phyloP scores from a whole-genome alignment of 1,139 yeast genomes.

The Arxiozyma telluris region DNA sequence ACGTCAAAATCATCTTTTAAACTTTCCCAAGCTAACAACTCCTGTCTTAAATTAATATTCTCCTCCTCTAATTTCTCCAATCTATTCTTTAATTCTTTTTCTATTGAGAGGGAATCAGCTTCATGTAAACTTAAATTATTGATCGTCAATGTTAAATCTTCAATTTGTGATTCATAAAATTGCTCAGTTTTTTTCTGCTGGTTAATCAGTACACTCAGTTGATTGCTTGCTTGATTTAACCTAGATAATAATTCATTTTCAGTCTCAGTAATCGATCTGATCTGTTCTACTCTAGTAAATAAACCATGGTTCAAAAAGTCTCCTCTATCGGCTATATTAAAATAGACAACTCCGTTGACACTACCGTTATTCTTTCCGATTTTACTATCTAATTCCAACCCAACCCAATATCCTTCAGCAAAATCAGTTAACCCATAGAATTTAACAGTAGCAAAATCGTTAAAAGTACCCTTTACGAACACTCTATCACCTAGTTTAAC shows the following conservation, averaged over 20 bases:
- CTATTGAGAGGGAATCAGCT: constrained; percentile 41
- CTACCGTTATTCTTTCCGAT: constrained; percentile 76
- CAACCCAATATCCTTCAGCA: constrained; percentile 68
- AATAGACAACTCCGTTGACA: constrained; percentile 56
- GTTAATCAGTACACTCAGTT: background rate
- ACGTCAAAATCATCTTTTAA: constrained; percentile 20
- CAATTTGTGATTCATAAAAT: constrained; percentile 14
- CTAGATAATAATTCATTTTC: background rate
- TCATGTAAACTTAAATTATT: constrained; percentile 49
- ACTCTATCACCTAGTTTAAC: constrained; percentile 37
- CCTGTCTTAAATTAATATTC: constrained; percentile 39
- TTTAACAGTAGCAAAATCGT: constrained; percentile 37
- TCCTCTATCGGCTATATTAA: constrained; percentile 36
- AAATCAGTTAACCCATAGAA: constrained; percentile 48
- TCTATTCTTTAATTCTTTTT: constrained; percentile 32
- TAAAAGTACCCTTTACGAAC: constrained; percentile 32
- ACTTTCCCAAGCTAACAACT: constrained; percentile 31
- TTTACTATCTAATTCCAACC: constrained; percentile 57
- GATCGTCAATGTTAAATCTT: constrained; percentile 35
- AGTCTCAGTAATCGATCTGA: background rate
- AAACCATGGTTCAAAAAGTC: constrained; percentile 42
- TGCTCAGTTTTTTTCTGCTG: background rate
- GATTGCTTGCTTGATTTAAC: background rate
- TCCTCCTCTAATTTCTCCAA: constrained; percentile 35
- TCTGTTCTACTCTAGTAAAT: constrained; percentile 38